These are phyloP conservation scores for Candida endomychidarum DNA, from an alignment of 805 yeast genomes.

Conservation along the genomic window DNA sequence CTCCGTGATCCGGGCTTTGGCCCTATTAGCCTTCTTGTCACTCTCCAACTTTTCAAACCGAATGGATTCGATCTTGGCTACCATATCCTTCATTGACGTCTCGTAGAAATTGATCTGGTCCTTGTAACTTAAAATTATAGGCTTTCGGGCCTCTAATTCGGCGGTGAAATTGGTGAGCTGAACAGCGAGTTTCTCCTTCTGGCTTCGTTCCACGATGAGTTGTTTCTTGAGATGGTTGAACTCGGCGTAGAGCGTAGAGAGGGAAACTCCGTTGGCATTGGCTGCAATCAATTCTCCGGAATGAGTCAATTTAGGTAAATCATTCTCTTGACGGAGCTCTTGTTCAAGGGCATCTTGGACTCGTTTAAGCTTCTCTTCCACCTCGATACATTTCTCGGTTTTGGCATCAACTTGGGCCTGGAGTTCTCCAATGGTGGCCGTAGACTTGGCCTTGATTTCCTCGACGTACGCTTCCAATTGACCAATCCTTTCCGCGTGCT, in stretches of 20 bases:
- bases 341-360: constrained; percentile 43
- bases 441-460: constrained; percentile 38
- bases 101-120: constrained; percentile 53
- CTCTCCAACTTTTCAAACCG: constrained; percentile 49
- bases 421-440: constrained; percentile 32
- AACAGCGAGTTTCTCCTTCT: constrained; percentile 65
- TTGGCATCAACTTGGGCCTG: constrained; percentile 34
- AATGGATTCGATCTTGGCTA: constrained; percentile 50
- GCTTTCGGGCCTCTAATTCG: constrained; percentile 78
- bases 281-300: constrained; percentile 56
- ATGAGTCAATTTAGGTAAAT: constrained; percentile 48
- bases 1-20: constrained; percentile 37
- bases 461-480: constrained; percentile 52
- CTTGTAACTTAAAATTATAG: constrained; percentile 67
- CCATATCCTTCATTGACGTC: constrained; percentile 56
- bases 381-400: constrained; percentile 31
- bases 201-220: constrained; percentile 64
- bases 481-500: constrained; percentile 50
- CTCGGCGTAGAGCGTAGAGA: constrained; percentile 67
- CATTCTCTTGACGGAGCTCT: constrained; percentile 39
- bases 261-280: constrained; percentile 49
- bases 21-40: constrained; percentile 37
- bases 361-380: constrained; percentile 37
- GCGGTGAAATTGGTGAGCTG: constrained; percentile 70
- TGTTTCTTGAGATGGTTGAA: constrained; percentile 63